A percentile compares a stretch with the other conserved stretches of the same genome.
These are phyloP conservation scores for Tuber umbilicatum DNA, from an alignment of 495 filamentous ascomycete species.

Conservation along the genomic window DNA sequence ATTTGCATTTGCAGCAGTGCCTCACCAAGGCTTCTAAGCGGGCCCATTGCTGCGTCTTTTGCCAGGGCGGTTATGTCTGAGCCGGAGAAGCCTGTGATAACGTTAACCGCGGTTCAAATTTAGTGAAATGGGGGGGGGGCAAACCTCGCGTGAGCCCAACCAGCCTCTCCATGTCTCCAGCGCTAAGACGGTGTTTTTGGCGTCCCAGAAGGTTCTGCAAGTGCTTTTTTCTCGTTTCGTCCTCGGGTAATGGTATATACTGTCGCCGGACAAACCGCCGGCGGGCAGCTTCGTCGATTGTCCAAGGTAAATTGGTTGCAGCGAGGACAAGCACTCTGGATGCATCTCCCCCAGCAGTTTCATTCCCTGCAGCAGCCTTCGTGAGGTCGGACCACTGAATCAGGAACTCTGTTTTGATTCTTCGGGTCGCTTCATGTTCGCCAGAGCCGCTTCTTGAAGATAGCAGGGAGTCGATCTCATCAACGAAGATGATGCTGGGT, in stretches of 20 bases:
- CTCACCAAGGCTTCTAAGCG: slow-evolving; percentile 83
- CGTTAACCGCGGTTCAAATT: background rate
- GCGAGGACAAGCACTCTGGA: slow-evolving; percentile 88
- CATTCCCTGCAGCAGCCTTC: slow-evolving; percentile 78
- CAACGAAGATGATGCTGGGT: slow-evolving; percentile 96
- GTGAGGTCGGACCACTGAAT: slow-evolving; percentile 96
- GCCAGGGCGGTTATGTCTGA: slow-evolving; percentile 95
- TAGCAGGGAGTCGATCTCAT: slow-evolving; percentile 94
- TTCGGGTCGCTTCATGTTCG: slow-evolving; percentile 85
- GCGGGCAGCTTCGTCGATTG: slow-evolving; percentile 91
- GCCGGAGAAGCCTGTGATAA: slow-evolving; percentile 76
- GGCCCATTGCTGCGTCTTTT: slow-evolving; percentile 98
- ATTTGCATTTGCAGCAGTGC: slow-evolving; percentile 80
- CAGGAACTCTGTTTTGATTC: slow-evolving; percentile 96
- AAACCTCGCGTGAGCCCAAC: slow-evolving; percentile 83
- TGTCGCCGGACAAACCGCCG: slow-evolving; percentile 87
- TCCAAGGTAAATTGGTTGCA: slow-evolving; percentile 95
- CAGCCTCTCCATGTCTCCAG: slow-evolving; percentile 65
- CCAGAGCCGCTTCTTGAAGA: slow-evolving; percentile 73
- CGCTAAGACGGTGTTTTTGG: slow-evolving; percentile 75
- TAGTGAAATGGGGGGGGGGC: slow-evolving; percentile 28
- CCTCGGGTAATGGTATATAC: slow-evolving; percentile 91
- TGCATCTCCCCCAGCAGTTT: slow-evolving; percentile 68
- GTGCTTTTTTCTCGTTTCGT: slow-evolving; percentile 68
- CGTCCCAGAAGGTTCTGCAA: slow-evolving; percentile 69